phyloP scores from a whole-genome alignment of 352 stramenopile species.

The Globisporangium echinulatum region DNA sequence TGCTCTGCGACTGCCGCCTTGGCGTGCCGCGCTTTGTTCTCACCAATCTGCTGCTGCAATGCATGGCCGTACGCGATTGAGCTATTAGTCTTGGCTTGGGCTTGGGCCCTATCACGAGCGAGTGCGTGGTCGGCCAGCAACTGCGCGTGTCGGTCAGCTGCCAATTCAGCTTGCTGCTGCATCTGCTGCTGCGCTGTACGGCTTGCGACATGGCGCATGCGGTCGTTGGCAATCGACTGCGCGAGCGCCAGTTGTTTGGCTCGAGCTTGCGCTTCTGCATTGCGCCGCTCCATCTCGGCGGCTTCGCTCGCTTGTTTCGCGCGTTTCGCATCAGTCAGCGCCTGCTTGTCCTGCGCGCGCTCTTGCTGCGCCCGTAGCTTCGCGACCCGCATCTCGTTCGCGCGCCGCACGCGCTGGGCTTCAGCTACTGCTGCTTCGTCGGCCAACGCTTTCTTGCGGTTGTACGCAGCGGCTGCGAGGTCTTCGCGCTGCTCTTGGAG shows the following conservation, averaged over 20 bases:
- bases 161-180: slow-evolving; percentile 27
- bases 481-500: slow-evolving; percentile 60
- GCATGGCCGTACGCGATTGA: slow-evolving; percentile 28
- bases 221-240: slow-evolving; percentile 45
- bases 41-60: slow-evolving; percentile 49
- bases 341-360: slow-evolving; percentile 74
- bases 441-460: slow-evolving; percentile 63
- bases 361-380: slow-evolving; percentile 78
- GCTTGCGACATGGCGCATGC: slow-evolving; percentile 54
- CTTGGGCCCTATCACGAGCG: slow-evolving; percentile 3
- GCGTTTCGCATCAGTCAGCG: slow-evolving; percentile 57
- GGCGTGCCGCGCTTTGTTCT: slow-evolving; percentile 37
- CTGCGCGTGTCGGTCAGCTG: slow-evolving; percentile 38
- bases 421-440: slow-evolving; percentile 69
- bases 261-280: slow-evolving; percentile 45
- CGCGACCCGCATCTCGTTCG: slow-evolving; percentile 60
- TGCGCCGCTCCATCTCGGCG: slow-evolving; percentile 42
- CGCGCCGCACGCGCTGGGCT: slow-evolving; percentile 50
- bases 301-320: slow-evolving; percentile 72
- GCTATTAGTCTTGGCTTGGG: slow-evolving; percentile 9
- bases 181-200: slow-evolving; percentile 33
- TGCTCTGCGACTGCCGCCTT: slow-evolving; percentile 64
- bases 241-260: slow-evolving; percentile 31
- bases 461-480: slow-evolving; percentile 49
- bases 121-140: slow-evolving; percentile 39